Evolutionary conservation across 495 filamentous ascomycete genomes (phyloP).

Genomic region (Aspergillus egyptiacus): DNA sequence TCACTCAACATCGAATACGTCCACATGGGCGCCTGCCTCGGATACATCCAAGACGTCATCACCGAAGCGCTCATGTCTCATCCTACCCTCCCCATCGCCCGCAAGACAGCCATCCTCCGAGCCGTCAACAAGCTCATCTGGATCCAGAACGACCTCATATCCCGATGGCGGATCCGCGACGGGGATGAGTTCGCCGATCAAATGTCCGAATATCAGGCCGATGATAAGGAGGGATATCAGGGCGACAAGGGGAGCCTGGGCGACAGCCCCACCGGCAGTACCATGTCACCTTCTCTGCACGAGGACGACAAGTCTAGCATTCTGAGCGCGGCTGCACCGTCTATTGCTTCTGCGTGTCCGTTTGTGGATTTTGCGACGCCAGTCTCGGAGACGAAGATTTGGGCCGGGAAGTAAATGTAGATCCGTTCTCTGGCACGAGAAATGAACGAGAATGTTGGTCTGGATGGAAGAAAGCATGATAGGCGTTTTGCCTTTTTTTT

Average conservation of each 20-base stretch:
- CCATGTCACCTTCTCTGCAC: constrained; percentile 19
- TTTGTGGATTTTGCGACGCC: constrained; percentile 30
- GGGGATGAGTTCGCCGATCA: constrained; percentile 64
- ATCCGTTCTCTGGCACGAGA: too few species aligned
- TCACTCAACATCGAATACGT: constrained; percentile 71
- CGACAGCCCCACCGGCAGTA: constrained; percentile 18
- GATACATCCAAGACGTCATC: constrained; percentile 68
- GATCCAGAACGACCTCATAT: constrained; percentile 77
- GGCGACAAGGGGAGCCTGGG: constrained; percentile 46
- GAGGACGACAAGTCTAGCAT: constrained; percentile 36
- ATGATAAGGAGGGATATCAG: constrained; percentile 59
- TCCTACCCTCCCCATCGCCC: constrained; percentile 52
- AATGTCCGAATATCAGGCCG: constrained; percentile 41
- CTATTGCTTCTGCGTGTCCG: constrained; percentile 27
- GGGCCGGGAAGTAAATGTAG: constrained; percentile 30
- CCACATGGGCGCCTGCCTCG: constrained; percentile 62
- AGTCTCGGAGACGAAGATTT: constrained; percentile 34
- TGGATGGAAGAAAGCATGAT: too few species aligned
- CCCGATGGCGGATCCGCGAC: constrained; percentile 66
- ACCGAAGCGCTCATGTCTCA: constrained; percentile 68
- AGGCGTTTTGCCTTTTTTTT: too few species aligned
- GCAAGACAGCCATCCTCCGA: constrained; percentile 62
- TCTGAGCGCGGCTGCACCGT: constrained; percentile 21
- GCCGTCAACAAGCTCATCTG: constrained; percentile 59
- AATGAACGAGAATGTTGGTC: too few species aligned